A percentile compares a stretch with the other conserved stretches of the same genome.
phyloP scores from a whole-genome alignment of 2,329 filamentous ascomycete species.

The Helminthosporium solani region DNA sequence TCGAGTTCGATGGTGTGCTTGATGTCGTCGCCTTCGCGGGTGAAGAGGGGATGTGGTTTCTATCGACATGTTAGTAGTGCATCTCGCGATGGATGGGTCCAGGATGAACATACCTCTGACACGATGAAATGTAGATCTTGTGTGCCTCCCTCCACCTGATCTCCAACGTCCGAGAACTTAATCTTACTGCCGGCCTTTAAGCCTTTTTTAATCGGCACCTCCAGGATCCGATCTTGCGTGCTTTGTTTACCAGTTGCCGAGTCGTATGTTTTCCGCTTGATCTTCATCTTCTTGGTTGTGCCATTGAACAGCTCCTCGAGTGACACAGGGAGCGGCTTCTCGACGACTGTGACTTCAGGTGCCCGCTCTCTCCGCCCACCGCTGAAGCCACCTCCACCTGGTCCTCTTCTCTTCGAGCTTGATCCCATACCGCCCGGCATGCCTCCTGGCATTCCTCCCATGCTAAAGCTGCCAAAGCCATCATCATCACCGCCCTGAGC shows the following conservation, averaged over 20 bases:
- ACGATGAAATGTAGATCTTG: slow-evolving; percentile 96
- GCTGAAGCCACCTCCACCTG: slow-evolving; percentile 35
- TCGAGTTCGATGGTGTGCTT: slow-evolving; percentile 75
- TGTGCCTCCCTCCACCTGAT: slow-evolving; percentile 92
- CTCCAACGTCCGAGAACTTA: slow-evolving; percentile 96
- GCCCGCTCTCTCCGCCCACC: slow-evolving; percentile 55
- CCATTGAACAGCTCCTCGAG: slow-evolving; percentile 89
- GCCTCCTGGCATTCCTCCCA: slow-evolving; percentile 42
- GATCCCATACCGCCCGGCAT: slow-evolving; percentile 38
- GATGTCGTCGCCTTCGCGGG: slow-evolving; percentile 85
- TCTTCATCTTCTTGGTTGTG: slow-evolving; percentile 94
- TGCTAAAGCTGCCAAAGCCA: slow-evolving; percentile 49
- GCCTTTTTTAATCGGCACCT: slow-evolving; percentile 93
- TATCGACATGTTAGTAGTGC: slow-evolving; percentile 38
- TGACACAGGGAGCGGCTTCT: slow-evolving; percentile 75
- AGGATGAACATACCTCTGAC: slow-evolving; percentile 69
- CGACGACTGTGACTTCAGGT: slow-evolving; percentile 87
- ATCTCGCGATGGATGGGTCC: background rate
- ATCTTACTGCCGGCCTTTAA: slow-evolving; percentile 98
- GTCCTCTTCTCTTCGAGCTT: slow-evolving; percentile 35
- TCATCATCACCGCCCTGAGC: slow-evolving; percentile 54
- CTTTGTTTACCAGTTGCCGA: slow-evolving; percentile 75
- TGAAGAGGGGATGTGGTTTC: slow-evolving; percentile 85
- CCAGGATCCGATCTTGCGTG: slow-evolving; percentile 84
- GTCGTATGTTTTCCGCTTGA: slow-evolving; percentile 94